These are phyloP conservation scores for Chimonanthus salicifolius DNA, from an alignment of 164 flowering plant species.

Conservation along the genomic window DNA sequence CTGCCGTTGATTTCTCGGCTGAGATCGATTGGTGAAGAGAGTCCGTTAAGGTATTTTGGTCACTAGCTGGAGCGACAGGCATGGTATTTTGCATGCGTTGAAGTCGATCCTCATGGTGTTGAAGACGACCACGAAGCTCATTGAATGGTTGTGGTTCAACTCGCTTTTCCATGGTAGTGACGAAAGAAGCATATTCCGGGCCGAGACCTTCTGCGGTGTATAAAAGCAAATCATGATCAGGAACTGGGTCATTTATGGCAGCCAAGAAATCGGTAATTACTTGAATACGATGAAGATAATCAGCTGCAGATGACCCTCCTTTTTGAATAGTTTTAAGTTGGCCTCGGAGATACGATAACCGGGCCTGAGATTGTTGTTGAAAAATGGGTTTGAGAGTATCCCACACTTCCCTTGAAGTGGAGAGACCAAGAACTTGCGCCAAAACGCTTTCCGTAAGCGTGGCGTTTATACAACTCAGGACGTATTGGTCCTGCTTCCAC, in stretches of 20 bases:
- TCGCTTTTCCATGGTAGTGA: not conserved
- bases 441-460: not conserved
- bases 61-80: no score
- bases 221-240: constrained; percentile 3
- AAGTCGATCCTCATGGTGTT: no score
- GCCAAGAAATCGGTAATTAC: not conserved
- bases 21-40: no score
- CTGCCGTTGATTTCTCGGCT: no score
- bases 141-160: not conserved
- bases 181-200: constrained; percentile 1
- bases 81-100: no score
- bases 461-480: not conserved
- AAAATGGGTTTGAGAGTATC: not conserved
- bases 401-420: not conserved
- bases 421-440: not conserved
- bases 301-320: constrained; percentile 4
- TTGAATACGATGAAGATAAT: not conserved
- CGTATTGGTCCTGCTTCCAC: not conserved
- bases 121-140: constrained; percentile 2
- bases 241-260: constrained; percentile 3
- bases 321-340: constrained; percentile 4
- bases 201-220: not conserved
- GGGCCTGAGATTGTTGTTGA: not conserved
- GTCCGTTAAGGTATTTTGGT: no score
- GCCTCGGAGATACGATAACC: constrained; percentile 1